Conservation (phyloP, 2,329 filamentous ascomycete species). For the Hypoxylon sp. region DNA sequence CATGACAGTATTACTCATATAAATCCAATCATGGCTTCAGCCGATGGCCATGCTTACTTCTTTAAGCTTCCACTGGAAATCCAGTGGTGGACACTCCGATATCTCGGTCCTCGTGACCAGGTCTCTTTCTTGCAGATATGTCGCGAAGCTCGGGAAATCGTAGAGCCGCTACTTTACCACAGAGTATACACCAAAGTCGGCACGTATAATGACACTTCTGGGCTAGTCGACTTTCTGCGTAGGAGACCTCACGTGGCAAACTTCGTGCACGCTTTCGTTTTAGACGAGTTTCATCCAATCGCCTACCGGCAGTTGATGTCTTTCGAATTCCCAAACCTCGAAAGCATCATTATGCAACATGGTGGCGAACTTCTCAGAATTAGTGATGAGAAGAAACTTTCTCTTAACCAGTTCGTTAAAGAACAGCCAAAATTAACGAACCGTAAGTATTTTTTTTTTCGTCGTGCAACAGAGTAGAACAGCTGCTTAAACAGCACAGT, state of each 20-base stretch:
- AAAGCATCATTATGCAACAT: constrained; percentile 36
- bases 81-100: constrained; percentile 40
- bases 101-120: constrained; percentile 29
- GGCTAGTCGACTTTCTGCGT: constrained; percentile 28
- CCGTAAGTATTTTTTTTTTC: constrained; percentile 21
- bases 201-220: constrained; percentile 27
- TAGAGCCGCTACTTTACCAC: constrained; percentile 36
- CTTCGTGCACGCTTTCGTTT: constrained; percentile 30
- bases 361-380: constrained; percentile 23
- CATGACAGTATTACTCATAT: background rate
- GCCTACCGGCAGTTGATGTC: constrained; percentile 38
- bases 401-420: constrained; percentile 29
- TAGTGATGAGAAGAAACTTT: constrained; percentile 28
- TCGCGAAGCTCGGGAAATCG: constrained; percentile 22
- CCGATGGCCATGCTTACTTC: constrained; percentile 16
- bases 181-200: constrained; percentile 30
- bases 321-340: constrained; percentile 37
- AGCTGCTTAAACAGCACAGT: constrained; percentile 27
- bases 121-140: constrained; percentile 32
- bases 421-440: constrained; percentile 38
- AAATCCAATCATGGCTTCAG: constrained; percentile 21
- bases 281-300: constrained; percentile 41
- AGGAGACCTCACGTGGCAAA: constrained; percentile 30
- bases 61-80: constrained; percentile 36
- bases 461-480: constrained; percentile 2